Conservation (phyloP, 495 filamentous ascomycete genomes). For the Diplogelasinospora grovesii region DNA sequence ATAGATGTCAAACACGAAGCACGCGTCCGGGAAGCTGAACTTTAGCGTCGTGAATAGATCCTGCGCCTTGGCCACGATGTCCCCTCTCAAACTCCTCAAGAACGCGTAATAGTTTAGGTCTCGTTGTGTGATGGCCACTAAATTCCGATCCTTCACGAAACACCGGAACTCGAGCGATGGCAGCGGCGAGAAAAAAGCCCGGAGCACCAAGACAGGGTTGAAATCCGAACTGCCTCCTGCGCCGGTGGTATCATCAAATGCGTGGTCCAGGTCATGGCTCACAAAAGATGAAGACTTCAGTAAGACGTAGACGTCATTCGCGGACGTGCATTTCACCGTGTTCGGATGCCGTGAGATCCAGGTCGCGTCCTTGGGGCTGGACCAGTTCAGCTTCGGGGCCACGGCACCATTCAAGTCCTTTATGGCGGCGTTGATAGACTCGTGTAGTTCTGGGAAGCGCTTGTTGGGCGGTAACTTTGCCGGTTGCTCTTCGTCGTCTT, state of each 20-base stretch:
- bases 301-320: slow-evolving; percentile 89
- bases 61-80: slow-evolving; percentile 55
- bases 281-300: slow-evolving; percentile 91
- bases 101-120: slow-evolving; percentile 89
- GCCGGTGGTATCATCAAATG: slow-evolving; percentile 75
- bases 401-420: slow-evolving; percentile 72
- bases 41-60: slow-evolving; percentile 67
- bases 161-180: slow-evolving; percentile 89
- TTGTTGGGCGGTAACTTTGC: slow-evolving; percentile 33
- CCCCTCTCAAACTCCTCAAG: slow-evolving; percentile 55
- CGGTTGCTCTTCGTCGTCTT: slow-evolving; percentile 22
- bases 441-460: slow-evolving; percentile 63
- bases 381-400: slow-evolving; percentile 95
- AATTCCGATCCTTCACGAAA: slow-evolving; percentile 72
- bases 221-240: no score
- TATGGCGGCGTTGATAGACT: slow-evolving; percentile 67
- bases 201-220: slow-evolving; percentile 59
- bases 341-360: slow-evolving; percentile 85
- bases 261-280: slow-evolving; percentile 87
- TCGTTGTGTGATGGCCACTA: slow-evolving; percentile 82
- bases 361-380: slow-evolving; percentile 90
- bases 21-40: slow-evolving; percentile 73
- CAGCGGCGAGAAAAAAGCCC: slow-evolving; percentile 81
- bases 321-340: slow-evolving; percentile 75
- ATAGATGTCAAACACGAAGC: slow-evolving; percentile 88